Base-by-base conservation (phyloP, 2,329 filamentous ascomycete genomes). In the Pseudocercospora macadamiae region DNA sequence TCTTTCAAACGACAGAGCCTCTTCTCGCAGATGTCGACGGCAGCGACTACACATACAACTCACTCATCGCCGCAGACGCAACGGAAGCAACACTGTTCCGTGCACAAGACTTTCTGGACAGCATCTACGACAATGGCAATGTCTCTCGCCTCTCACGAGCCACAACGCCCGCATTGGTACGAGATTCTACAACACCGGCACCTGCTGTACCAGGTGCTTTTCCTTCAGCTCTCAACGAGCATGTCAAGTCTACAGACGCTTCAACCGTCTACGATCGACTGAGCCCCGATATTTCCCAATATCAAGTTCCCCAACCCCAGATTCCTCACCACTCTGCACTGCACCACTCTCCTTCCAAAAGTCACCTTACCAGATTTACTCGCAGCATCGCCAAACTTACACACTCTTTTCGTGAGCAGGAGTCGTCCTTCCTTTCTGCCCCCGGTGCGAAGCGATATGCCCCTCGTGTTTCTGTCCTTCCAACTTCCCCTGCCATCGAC, bases 1-100 rank as follows among this genome's bases (percentile, higher is more conserved):
- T 97, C 51, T 99, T 96, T 77, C 87, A 88, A 63, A 93, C 90
- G 44, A 86, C 96, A 51, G 86, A 86, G 58, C 78, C 84, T 16
- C 89, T 87, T 59, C 85, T 96, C 55, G 85, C 89, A 64, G 86
- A 90, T 49, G 74, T 75, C 9, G 74, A 77, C 49, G 73, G 73
- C 3, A 82, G 84, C 12, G 81, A 86, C 1, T 77, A 83, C 1
- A 82, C 90, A 4, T 86, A 95, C 64, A 82, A 89, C 0, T 93
- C 91, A 1, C 80, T 97, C 10, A 85, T 86, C 54, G 83, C 86
- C 2, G 88, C 89, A 36, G 93, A 97, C 74, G 78, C 86, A 0
- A 93, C 91, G 1, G 93, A 97, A 73, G 89, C 91, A 4, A 83
- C 87, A 55, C 80, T 97, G 36, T 86, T 88, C 65, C 82, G 88